phyloP scores from a whole-genome alignment of 139 green algal species.

The Picochlorum sp. region DNA sequence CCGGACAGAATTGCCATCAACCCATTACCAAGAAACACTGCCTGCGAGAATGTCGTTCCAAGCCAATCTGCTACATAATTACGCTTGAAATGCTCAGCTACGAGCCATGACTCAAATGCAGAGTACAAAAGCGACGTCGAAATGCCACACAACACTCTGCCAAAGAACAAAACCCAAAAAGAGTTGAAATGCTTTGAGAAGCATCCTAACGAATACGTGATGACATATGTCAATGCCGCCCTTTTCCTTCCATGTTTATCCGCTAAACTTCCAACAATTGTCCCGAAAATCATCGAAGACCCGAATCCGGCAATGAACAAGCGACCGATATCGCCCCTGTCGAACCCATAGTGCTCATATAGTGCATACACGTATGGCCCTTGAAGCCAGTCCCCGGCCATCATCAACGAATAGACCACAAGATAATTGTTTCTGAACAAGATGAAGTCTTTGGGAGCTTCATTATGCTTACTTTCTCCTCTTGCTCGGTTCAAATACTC shows the following conservation, averaged over 20 bases:
- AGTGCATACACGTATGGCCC: constrained; percentile 96
- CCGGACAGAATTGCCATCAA: constrained; percentile 85
- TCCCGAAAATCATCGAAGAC: constrained; percentile 93
- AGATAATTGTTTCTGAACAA: constrained; percentile 90
- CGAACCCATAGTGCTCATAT: constrained; percentile 91
- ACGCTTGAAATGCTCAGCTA: constrained; percentile 70
- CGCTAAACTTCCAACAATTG: constrained; percentile 82
- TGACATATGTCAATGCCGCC: constrained; percentile 75
- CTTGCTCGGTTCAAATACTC: constrained; percentile 25
- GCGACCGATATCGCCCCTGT: constrained; percentile 72
- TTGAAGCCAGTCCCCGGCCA: constrained; percentile 98
- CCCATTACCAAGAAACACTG: constrained; percentile 94
- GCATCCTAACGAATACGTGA: constrained; percentile 79
- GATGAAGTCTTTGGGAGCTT: constrained; percentile 44
- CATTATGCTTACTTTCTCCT: constrained; percentile 2
- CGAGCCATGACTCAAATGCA: constrained; percentile 93
- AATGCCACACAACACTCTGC: constrained; percentile 89
- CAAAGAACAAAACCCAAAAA: constrained; percentile 79
- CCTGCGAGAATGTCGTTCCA: constrained; percentile 76
- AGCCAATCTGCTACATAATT: constrained; percentile 74
- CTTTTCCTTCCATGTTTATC: constrained; percentile 89
- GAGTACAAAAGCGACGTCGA: constrained; percentile 95
- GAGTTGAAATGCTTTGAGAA: constrained; percentile 89
- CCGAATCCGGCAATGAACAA: constrained; percentile 98
- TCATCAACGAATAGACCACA: constrained; percentile 90